A percentile compares a stretch with the other conserved stretches of the same genome.
Evolutionary conservation across 2,329 filamentous ascomycete species (phyloP).

Genomic region (Ophiocordyceps camponoti-leonardi): DNA sequence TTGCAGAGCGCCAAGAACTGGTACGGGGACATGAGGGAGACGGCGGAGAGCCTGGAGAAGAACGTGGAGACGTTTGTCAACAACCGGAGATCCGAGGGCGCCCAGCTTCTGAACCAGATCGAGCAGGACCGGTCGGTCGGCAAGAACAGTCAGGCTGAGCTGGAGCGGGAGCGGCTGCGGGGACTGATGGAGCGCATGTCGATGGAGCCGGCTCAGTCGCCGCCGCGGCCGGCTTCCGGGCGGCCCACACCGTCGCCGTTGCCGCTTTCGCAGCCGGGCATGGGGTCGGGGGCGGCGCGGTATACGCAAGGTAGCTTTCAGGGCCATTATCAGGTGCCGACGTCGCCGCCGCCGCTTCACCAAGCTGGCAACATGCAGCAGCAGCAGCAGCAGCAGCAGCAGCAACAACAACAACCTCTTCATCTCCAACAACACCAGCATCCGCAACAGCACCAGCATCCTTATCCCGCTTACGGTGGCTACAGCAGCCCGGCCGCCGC

Average conservation of each 20-base stretch:
- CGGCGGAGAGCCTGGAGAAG: conserved; percentile 77
- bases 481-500: conserved; percentile 23
- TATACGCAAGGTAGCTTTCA: conserved; percentile 38
- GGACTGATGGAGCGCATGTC: conserved; percentile 93
- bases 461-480: conserved; percentile 24
- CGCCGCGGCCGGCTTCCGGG: conserved; percentile 11
- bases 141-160: conserved; percentile 47
- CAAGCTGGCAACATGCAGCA: conserved; percentile 25
- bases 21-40: conserved; percentile 92
- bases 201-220: conserved; percentile 43
- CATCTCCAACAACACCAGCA: not conserved
- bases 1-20: conserved; percentile 78
- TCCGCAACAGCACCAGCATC: not conserved
- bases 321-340: conserved; percentile 42
- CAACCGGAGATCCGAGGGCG: conserved; percentile 81
- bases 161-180: conserved; percentile 73
- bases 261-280: conserved; percentile 30
- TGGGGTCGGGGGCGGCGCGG: conserved; percentile 16
- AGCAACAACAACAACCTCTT: not conserved
- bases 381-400: not conserved
- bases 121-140: conserved; percentile 56
- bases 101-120: conserved; percentile 75
- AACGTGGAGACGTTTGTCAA: conserved; percentile 96
- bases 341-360: conserved; percentile 32
- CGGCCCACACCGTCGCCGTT: conserved; percentile 16